Percentiles rank a stretch among this genome's conserved stretches.
Evolutionary conservation across 345 rosid genomes (phyloP).

Genomic region (Populus ilicifolia): DNA sequence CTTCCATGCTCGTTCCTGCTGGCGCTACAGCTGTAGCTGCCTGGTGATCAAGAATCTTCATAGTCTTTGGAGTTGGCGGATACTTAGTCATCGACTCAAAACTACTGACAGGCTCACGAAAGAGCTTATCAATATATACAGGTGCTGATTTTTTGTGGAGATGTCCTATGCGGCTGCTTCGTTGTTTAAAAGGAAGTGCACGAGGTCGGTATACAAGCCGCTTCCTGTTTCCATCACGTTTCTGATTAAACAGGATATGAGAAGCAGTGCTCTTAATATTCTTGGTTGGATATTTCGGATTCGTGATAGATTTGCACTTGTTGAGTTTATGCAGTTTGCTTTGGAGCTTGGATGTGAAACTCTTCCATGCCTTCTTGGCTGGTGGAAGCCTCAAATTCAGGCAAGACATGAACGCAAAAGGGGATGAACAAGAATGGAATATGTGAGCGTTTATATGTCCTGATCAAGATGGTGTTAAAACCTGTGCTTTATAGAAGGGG

Average conservation of each 20-base stretch:
- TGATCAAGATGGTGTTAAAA: neutral
- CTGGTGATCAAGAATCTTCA: constrained; percentile 4
- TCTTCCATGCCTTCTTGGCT: constrained; percentile 69
- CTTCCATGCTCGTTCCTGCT: constrained; percentile 13
- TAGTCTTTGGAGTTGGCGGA: constrained; percentile 2
- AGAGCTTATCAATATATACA: constrained; percentile 58
- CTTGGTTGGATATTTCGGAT: constrained; percentile 9
- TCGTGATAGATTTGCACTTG: constrained; percentile 36
- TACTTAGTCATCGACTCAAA: neutral
- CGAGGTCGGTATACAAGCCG: neutral
- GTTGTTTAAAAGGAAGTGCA: neutral
- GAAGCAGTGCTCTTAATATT: neutral
- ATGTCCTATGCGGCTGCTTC: constrained; percentile 1
- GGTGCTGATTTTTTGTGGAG: constrained; percentile 40
- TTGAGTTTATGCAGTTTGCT: constrained; percentile 42
- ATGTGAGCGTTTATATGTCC: neutral
- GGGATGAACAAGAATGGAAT: neutral
- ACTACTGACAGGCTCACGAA: constrained; percentile 23
- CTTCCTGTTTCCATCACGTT: neutral
- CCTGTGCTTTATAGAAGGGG: constrained; percentile 7
- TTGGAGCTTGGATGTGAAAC: constrained; percentile 53
- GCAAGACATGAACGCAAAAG: constrained; percentile 43
- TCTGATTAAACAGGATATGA: neutral
- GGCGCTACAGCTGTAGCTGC: neutral
- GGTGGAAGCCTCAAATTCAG: constrained; percentile 47